These are phyloP conservation scores for Neonectria hederae DNA, from an alignment of 2,329 filamentous ascomycete species.

Conservation along the genomic window DNA sequence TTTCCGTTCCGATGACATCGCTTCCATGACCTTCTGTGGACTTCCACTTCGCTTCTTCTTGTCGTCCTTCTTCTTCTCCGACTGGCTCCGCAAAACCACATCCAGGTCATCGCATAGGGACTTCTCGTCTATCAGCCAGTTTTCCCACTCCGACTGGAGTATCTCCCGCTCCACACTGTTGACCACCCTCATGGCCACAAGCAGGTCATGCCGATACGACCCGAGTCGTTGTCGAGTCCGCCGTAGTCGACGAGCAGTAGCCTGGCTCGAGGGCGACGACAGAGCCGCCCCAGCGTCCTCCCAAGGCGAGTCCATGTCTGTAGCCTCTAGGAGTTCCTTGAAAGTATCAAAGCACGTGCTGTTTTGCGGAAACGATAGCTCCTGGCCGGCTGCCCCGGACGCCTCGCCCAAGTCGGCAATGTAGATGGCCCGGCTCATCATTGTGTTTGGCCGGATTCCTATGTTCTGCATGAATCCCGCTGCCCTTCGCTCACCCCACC, in stretches of 20 bases:
- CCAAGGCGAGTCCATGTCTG: constrained; percentile 66
- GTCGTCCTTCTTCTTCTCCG: constrained; percentile 30
- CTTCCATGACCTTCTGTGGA: constrained; percentile 46
- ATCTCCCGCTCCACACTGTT: constrained; percentile 91
- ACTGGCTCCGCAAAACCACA: constrained; percentile 51
- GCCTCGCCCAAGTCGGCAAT: constrained; percentile 80
- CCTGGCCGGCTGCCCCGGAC: constrained; percentile 49
- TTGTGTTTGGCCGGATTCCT: constrained; percentile 79
- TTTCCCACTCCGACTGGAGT: constrained; percentile 88
- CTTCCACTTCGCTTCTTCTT: constrained; percentile 34
- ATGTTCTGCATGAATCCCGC: constrained; percentile 82
- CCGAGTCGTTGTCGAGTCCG: constrained; percentile 86
- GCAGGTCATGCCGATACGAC: constrained; percentile 84
- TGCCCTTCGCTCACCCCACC: constrained; percentile 88
- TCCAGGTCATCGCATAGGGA: constrained; percentile 74
- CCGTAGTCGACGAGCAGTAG: constrained; percentile 72
- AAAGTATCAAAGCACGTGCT: constrained; percentile 72
- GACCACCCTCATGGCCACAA: constrained; percentile 89
- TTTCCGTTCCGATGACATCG: constrained; percentile 44
- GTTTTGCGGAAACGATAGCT: constrained; percentile 51
- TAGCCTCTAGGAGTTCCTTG: constrained; percentile 64
- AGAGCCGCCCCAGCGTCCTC: constrained; percentile 61
- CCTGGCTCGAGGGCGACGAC: constrained; percentile 58
- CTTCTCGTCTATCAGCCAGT: constrained; percentile 86
- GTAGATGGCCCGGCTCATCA: constrained; percentile 89